These are phyloP conservation scores for Monoraphidium neglectum DNA, from an alignment of 139 green algal species.

Conservation along the genomic window DNA sequence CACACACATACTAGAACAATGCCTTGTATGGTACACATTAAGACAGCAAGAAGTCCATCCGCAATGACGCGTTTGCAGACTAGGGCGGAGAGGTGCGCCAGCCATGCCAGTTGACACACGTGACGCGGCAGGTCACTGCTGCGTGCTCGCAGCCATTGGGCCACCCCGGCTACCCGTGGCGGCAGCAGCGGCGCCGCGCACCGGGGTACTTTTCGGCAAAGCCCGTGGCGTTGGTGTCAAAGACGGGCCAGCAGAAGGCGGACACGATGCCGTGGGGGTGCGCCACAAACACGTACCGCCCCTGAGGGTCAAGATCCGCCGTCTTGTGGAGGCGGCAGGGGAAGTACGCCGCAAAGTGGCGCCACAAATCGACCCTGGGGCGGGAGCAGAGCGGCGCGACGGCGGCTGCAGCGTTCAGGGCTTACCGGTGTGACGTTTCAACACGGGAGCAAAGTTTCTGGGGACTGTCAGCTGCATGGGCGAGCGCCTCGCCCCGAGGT, in stretches of 20 bases:
- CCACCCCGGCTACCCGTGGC: background rate
- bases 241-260: constrained; percentile 24
- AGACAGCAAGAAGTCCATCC: no score
- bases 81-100: no score
- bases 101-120: no score
- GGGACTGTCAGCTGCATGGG: no score
- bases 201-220: constrained; percentile 53
- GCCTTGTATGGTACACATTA: no score
- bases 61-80: no score
- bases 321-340: constrained; percentile 52
- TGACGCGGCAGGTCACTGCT: no score
- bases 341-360: constrained; percentile 50
- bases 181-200: background rate
- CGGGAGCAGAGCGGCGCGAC: background rate
- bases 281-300: constrained; percentile 55
- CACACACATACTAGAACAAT: no score
- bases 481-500: no score
- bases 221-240: constrained; percentile 48
- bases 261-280: constrained; percentile 49
- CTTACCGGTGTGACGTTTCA: background rate
- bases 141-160: no score
- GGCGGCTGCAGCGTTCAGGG: background rate
- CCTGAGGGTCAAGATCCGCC: constrained; percentile 52
- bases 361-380: constrained; percentile 46
- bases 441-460: background rate